Evolutionary conservation across 2,329 filamentous ascomycete genomes (phyloP).

Genomic region (Gyromitra esculenta): DNA sequence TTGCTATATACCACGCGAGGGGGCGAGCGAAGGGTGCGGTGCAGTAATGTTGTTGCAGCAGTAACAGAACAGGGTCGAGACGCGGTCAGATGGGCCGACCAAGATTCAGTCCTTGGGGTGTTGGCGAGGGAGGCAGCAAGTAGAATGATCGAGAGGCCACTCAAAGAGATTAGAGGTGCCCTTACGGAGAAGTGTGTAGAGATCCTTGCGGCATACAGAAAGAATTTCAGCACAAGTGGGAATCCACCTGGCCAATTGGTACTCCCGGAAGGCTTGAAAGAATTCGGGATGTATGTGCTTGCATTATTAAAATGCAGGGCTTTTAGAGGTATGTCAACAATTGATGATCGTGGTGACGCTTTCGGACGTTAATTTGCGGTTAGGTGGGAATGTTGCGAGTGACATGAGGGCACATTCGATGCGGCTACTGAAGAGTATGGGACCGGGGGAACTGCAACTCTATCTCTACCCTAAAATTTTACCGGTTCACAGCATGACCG

Average conservation of each 20-base stretch:
- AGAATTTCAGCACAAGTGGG: constrained; percentile 82
- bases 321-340: constrained; percentile 73
- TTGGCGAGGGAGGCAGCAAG: constrained; percentile 93
- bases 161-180: constrained; percentile 85
- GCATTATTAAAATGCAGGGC: constrained; percentile 88
- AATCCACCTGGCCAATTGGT: constrained; percentile 93
- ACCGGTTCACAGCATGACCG: constrained; percentile 85
- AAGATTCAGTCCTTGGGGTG: constrained; percentile 88
- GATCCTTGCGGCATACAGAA: constrained; percentile 89
- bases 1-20: constrained; percentile 91
- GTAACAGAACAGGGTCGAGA: constrained; percentile 87
- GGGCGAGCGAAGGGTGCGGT: constrained; percentile 88
- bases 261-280: constrained; percentile 93
- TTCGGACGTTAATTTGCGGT: constrained; percentile 9
- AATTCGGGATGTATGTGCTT: constrained; percentile 96
- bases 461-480: constrained; percentile 97
- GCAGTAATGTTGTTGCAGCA: constrained; percentile 91
- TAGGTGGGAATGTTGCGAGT: constrained; percentile 84
- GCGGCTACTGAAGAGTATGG: constrained; percentile 88
- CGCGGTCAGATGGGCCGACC: constrained; percentile 89
- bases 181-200: constrained; percentile 93
- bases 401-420: constrained; percentile 92
- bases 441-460: constrained; percentile 81
- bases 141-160: constrained; percentile 77
- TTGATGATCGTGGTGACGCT: background rate